These are phyloP conservation scores for Trypanosoma theileri DNA, from an alignment of 208 protist genomes.

Conservation along the genomic window DNA sequence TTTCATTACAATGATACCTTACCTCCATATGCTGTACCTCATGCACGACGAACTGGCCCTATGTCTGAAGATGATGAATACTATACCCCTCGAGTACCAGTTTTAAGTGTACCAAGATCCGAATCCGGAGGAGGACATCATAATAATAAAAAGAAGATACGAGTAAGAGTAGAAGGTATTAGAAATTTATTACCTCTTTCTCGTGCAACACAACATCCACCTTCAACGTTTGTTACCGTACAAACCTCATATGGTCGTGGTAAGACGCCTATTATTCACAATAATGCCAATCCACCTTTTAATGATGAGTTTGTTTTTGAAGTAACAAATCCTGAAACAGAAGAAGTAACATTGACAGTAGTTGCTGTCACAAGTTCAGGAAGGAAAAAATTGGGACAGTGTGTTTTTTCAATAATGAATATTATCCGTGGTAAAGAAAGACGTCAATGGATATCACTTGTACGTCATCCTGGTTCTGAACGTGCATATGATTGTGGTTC, in stretches of 20 bases:
- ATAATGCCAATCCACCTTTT: slow-evolving; percentile 58
- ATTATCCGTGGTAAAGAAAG: slow-evolving; percentile 53
- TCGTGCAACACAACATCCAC: slow-evolving; percentile 28
- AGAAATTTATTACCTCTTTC: slow-evolving; percentile 35
- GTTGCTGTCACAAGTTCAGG: slow-evolving; percentile 32
- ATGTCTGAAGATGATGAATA: slow-evolving; percentile 19
- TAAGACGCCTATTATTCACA: slow-evolving; percentile 45
- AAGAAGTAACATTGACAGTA: slow-evolving; percentile 71
- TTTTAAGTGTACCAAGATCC: neutral
- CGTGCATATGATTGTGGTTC: slow-evolving; percentile 72
- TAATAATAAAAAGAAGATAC: slow-evolving; percentile 25
- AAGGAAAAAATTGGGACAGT: slow-evolving; percentile 62
- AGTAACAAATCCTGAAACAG: slow-evolving; percentile 43
- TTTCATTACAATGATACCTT: slow-evolving; percentile 28
- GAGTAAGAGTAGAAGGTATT: slow-evolving; percentile 62
- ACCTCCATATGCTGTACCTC: slow-evolving; percentile 12
- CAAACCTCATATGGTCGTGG: slow-evolving; percentile 63
- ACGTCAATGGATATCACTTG: slow-evolving; percentile 64
- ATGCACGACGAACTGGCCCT: neutral
- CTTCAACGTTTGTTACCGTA: slow-evolving; percentile 52
- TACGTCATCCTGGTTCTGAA: slow-evolving; percentile 62
- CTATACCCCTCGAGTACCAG: neutral
- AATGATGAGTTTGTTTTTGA: slow-evolving; percentile 81
- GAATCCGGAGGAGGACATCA: neutral
- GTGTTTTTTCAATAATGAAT: slow-evolving; percentile 65